A percentile compares a stretch with the other conserved stretches of the same genome.
phyloP scores from a whole-genome alignment of 495 filamentous ascomycete species.

The Lophiotrema nucula region DNA sequence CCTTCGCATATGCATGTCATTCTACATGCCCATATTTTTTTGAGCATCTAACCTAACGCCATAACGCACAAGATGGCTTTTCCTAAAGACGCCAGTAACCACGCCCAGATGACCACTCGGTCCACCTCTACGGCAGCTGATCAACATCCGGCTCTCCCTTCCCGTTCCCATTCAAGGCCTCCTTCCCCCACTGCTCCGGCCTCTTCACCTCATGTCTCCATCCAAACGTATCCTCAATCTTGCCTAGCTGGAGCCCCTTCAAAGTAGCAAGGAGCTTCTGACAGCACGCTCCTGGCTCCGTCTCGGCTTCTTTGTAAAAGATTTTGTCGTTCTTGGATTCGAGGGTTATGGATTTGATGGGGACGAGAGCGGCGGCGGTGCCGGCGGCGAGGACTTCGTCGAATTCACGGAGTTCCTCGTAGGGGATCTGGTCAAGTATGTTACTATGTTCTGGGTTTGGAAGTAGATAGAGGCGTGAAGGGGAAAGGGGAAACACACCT shows the following conservation, averaged over 20 bases:
- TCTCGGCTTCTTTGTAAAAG: constrained; percentile 42
- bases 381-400: constrained; percentile 87
- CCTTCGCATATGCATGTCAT: too few species aligned
- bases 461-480: neutral
- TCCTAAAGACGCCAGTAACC: neutral
- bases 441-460: too few species aligned
- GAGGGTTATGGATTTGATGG: constrained; percentile 82
- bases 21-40: too few species aligned
- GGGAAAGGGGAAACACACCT: constrained; percentile 31
- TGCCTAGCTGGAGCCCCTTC: constrained; percentile 81
- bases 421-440: constrained; percentile 58
- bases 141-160: constrained; percentile 7
- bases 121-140: constrained; percentile 14
- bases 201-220: constrained; percentile 65
- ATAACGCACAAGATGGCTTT: too few species aligned
- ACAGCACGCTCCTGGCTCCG: constrained; percentile 57
- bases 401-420: constrained; percentile 75
- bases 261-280: constrained; percentile 68
- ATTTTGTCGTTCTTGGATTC: constrained; percentile 65
- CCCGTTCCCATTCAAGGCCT: neutral
- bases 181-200: constrained; percentile 23
- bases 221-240: constrained; percentile 68
- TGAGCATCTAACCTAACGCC: too few species aligned
- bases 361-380: constrained; percentile 88
- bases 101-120: too few species aligned